Base-by-base conservation (phyloP, 345 rosid species). In the Pelargonium nanum region DNA sequence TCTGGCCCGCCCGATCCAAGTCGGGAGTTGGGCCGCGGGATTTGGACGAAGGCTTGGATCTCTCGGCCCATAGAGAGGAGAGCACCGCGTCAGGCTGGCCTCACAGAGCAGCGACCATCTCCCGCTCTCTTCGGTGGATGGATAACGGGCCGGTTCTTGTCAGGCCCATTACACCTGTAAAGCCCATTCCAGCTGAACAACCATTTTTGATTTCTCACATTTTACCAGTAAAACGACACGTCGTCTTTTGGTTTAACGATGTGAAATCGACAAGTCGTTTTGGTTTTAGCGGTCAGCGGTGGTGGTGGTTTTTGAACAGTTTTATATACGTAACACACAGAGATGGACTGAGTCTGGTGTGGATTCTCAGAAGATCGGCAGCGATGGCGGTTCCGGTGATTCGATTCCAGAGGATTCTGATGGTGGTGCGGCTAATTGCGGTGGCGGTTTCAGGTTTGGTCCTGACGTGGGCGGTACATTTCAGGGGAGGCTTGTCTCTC, bases 101-200 rank as follows among this genome's bases (percentile, higher is more conserved):
- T 58, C n/a, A n/a, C n/a, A n/a, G 67, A 68, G 67, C 73, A 63
- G 73, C 60, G 73, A 51, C 2, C 1, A 69, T 64, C 69, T 64
- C 68, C 57, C 60, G 50, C 65, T 70, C 55, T 10, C n/a, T 15
- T 48, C 68, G 60, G 72, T 63, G 72, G 68, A 57, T n/a, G 72
- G 68, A 63, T 58, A 48, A 69, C 72, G 24, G 26, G 59, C 63
- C 12, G 44, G 68, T 28, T 40, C 58, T 63, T 8, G 22, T 19
- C 17, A 17, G 53, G 45, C 61, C 62, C 40, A 30, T 30, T 12
- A 30, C 6, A 30, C 40, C 40, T 30, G 40, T 30, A 30, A 12
- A 30, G 40, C 4, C 40, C 40, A 30, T 30, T 30, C 40, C 40
- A 30, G 9, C 40, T 30, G 40, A 30, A 30, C 40, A 3, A 30